phyloP scores from a whole-genome alignment of 2,329 filamentous ascomycete species.

The Pseudogymnoascus sp. region DNA sequence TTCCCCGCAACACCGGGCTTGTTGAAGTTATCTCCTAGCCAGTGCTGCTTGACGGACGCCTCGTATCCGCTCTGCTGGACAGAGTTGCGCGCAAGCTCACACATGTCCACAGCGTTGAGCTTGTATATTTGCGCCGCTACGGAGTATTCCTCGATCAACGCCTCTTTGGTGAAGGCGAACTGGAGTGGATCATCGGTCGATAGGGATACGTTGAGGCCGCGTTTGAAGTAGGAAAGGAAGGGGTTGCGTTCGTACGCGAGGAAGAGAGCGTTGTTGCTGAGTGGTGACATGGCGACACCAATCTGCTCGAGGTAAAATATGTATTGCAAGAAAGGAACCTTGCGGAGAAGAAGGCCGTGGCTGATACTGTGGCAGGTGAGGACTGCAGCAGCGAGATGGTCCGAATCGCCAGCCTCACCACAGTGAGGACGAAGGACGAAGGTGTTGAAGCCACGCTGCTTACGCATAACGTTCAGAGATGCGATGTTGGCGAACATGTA shows the following conservation, averaged over 20 bases:
- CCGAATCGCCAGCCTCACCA: slow-evolving; percentile 92
- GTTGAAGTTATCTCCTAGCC: slow-evolving; percentile 74
- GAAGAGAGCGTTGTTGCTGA: slow-evolving; percentile 96
- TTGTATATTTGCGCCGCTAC: slow-evolving; percentile 99
- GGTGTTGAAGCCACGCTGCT: slow-evolving; percentile 88
- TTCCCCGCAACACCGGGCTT: slow-evolving; percentile 77
- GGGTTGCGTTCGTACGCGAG: slow-evolving; percentile 95
- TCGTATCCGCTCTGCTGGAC: slow-evolving; percentile 95
- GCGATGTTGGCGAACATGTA: slow-evolving; percentile 91
- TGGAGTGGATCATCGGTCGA: slow-evolving; percentile 96
- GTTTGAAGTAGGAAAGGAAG: slow-evolving; percentile 89
- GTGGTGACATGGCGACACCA: slow-evolving; percentile 96
- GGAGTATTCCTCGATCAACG: slow-evolving; percentile 94
- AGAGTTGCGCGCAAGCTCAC: slow-evolving; percentile 91
- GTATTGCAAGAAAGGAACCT: slow-evolving; percentile 91
- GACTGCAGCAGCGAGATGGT: slow-evolving; percentile 85
- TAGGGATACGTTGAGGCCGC: slow-evolving; percentile 88
- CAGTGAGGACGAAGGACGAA: slow-evolving; percentile 90
- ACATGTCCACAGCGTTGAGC: slow-evolving; percentile 95
- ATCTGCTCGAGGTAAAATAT: slow-evolving; percentile 98
- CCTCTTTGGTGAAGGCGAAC: slow-evolving; percentile 97
- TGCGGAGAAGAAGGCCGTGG: slow-evolving; percentile 83
- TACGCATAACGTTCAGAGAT: slow-evolving; percentile 86
- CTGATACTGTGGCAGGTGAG: slow-evolving; percentile 95
- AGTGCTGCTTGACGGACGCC: slow-evolving; percentile 76